Percentiles rank a stretch among this genome's conserved stretches.
These are phyloP conservation scores for Exsudoporus frostii DNA, from an alignment of 768 basidiomycete genomes.

Conservation along the genomic window DNA sequence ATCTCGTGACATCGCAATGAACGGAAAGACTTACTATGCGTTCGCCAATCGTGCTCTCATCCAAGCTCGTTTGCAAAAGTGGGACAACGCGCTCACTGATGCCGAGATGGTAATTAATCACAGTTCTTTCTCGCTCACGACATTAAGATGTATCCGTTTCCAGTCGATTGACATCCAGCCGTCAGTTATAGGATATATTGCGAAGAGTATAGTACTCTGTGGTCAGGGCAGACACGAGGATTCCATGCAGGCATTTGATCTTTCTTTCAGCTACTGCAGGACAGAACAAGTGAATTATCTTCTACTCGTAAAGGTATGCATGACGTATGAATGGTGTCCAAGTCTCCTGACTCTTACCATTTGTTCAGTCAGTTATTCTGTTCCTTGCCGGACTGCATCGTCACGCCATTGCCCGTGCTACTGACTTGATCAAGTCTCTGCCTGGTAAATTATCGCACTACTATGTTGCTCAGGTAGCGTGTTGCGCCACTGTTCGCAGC, in stretches of 20 bases:
- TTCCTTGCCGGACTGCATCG: conserved; percentile 5
- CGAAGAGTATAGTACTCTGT: conserved; percentile 11
- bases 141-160: not conserved
- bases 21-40: not conserved
- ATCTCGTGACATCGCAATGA: conserved; percentile 7
- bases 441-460: not conserved
- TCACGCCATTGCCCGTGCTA: conserved; percentile 3
- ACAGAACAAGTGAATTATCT: conserved; percentile 7
- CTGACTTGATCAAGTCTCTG: conserved; percentile 3
- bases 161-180: conserved; percentile 10
- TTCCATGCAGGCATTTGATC: conserved; percentile 17
- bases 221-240: conserved; percentile 11
- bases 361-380: conserved; percentile 6
- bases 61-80: conserved; percentile 4
- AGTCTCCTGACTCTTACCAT: not conserved
- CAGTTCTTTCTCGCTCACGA: not conserved
- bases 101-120: conserved; percentile 11
- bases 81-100: conserved; percentile 3
- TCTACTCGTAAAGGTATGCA: conserved; percentile 15
- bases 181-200: conserved; percentile 16
- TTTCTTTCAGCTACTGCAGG: conserved; percentile 7
- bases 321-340: too few relatives aligned
- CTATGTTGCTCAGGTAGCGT: conserved; percentile 8
- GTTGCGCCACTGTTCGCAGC: not conserved
- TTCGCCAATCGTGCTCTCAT: conserved; percentile 12